A percentile compares a stretch with the other conserved stretches of the same genome.
These are phyloP conservation scores for Cordyceps sp. DNA, from an alignment of 2,329 filamentous ascomycete species.

Conservation along the genomic window DNA sequence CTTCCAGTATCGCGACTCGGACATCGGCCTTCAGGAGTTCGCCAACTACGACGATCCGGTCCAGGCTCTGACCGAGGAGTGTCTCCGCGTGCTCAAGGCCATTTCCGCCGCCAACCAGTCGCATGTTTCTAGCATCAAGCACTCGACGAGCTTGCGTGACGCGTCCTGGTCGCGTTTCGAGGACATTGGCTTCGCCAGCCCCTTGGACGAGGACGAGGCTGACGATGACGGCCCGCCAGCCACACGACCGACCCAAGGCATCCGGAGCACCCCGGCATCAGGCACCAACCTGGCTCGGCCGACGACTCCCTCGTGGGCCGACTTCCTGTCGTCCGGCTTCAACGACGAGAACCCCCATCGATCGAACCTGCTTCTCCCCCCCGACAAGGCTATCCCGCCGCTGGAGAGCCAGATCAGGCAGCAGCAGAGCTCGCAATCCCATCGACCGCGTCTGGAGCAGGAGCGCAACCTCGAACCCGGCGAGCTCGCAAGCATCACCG, in stretches of 20 bases:
- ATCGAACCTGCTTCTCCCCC: conserved; percentile 63
- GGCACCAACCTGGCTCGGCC: conserved; percentile 59
- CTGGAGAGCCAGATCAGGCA: conserved; percentile 58
- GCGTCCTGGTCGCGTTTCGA: conserved; percentile 95
- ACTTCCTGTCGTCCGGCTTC: conserved; percentile 91
- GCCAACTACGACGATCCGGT: conserved; percentile 82
- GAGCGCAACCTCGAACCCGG: conserved; percentile 65
- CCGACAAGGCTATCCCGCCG: conserved; percentile 79
- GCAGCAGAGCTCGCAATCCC: conserved; percentile 75
- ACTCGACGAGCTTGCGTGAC: conserved; percentile 59
- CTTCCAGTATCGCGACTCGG: conserved; percentile 87
- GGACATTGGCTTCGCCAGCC: conserved; percentile 74
- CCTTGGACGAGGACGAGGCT: conserved; percentile 54
- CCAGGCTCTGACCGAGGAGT: conserved; percentile 80
- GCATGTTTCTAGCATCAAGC: conserved; percentile 51
- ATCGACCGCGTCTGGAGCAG: conserved; percentile 53
- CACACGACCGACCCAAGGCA: conserved; percentile 23
- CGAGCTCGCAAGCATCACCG: conserved; percentile 82
- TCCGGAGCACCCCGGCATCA: conserved; percentile 52
- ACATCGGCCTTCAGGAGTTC: conserved; percentile 69
- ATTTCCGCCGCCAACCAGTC: conserved; percentile 85
- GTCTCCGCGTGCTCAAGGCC: conserved; percentile 71
- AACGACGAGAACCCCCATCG: conserved; percentile 53
- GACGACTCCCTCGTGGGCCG: conserved; percentile 94
- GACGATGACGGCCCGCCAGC: conserved; percentile 36